A percentile compares a stretch with the other conserved stretches of the same genome.
These are phyloP conservation scores for Trichoderma sp. DNA, from an alignment of 2,329 filamentous ascomycete species.

Conservation along the genomic window DNA sequence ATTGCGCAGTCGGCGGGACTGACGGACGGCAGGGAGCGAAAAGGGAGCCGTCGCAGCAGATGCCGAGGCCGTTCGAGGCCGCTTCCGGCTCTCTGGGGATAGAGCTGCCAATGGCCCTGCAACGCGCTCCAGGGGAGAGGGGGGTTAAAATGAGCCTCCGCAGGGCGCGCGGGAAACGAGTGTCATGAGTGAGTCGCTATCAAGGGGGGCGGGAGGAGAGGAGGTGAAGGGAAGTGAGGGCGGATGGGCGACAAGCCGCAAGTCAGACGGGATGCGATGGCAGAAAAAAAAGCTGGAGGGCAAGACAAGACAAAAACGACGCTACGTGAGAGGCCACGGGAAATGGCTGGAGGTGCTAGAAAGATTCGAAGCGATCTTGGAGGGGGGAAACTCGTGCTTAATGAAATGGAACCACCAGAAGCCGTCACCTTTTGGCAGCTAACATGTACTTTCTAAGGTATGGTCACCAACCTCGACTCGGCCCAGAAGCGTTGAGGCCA, in stretches of 20 bases:
- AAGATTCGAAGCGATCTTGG: neutral
- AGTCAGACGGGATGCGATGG: conserved; percentile 25
- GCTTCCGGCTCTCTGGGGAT: conserved; percentile 20
- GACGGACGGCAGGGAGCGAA: neutral
- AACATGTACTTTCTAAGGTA: neutral
- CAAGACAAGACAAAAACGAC: conserved; percentile 16
- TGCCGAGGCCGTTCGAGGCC: conserved; percentile 17
- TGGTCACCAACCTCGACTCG: conserved; percentile 3
- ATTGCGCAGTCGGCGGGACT: neutral
- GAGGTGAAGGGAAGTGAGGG: neutral
- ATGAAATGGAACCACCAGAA: conserved; percentile 14
- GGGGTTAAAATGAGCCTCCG: conserved; percentile 28
- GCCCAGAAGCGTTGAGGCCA: conserved; percentile 25
- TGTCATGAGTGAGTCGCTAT: conserved; percentile 28
- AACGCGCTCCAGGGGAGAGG: conserved; percentile 23
- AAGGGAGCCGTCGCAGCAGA: conserved; percentile 23
- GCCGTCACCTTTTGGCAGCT: neutral
- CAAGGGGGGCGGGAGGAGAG: conserved; percentile 4
- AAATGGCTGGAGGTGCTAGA: neutral
- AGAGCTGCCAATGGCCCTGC: conserved; percentile 21
- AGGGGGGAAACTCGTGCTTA: conserved; percentile 16
- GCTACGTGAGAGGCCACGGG: conserved; percentile 22
- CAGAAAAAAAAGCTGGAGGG: neutral
- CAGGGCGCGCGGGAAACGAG: conserved; percentile 25
- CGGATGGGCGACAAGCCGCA: conserved; percentile 13